Base-by-base conservation (phyloP, 23 red algal species). In the Agarophyton chilense region DNA sequence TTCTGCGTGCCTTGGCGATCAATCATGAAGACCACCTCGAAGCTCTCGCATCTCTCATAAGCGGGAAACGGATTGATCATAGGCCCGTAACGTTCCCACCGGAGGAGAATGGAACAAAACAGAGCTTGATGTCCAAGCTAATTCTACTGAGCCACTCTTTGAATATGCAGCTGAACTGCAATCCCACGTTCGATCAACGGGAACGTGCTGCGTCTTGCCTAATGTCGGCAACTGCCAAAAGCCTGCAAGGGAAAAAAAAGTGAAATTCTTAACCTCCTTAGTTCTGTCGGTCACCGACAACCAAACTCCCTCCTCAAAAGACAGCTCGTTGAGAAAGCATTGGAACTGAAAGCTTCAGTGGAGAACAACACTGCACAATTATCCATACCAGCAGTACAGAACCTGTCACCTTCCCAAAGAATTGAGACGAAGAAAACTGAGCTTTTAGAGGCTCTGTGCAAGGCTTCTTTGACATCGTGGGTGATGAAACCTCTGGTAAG, bases 401-500 rank as follows among this genome's bases (percentile, higher is more conserved):
- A 8, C 19, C 19, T 61, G n/a, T 10, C 9, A 4, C n/a, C 19
- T 7, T 61, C 56, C 8, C 56, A 61, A 61, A 8, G 19, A 4
- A 61, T 12, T 6, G 56, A 61, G 19, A n/a, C 56, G 6, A 61
- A 61, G 6, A 61, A 28, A 61, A 61, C 7, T 8, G 19, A 62
- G 25, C 53, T 82, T 42, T 25, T 58, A 58, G 29, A 42, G 19
- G 21, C 10, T 35, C 77, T 82, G 12, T 43, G 34, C 50, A 26
- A 61, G 51, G 54, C 47, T 33, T 82, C 77, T 6, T 2, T 82
- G 2, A 4, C 1, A 10, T 57, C 77, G n/a, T 82, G 77, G 52
- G 52, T 82, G 5, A 58, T 60, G 77, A 82, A 82, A 11, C 78
- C 52, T 18, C 50, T 65, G 5, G 78, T 82, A n/a, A 60, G 46